Base-by-base conservation (phyloP, 192 early-diverging fungal genomes). In the Coemansia sp. region DNA sequence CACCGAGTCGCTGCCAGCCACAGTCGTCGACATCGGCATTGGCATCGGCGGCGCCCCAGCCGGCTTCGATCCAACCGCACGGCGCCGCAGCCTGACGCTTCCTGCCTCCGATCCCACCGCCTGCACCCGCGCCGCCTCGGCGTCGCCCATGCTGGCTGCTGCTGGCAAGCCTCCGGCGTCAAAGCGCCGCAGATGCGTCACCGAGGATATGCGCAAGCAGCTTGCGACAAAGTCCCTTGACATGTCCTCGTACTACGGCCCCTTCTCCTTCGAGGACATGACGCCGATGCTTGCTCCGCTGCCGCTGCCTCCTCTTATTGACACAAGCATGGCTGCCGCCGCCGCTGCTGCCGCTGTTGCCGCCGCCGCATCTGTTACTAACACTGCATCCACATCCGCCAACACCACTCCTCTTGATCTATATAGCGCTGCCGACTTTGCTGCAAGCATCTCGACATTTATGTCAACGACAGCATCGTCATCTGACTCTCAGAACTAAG, bases 141-240 rank as follows among this genome's bases (percentile, higher is more conserved):
- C 77, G 42, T 79, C 77, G 48, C 77, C 77, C 0, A 65, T 79
- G 61, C 40, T 79, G 65, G 19, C 44, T 39, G 26, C 68, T 32
- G 32, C 32, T 32, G 32, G 32, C 32, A 52, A 58, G 1, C 68
- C 58, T 58, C 18, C 68, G 0, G 65, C 37, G 52, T n/a, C 76
- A 56, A 79, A 79, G 77, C 77, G 77, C 59, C 67, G 76, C 16
- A 71, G 76, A 61, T 79, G 77, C 63, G 71, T 75, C 43, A 79
- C 77, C 32, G 65, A 52, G 41, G 77, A 79, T 18, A 65, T 79
- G 72, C 77, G 77, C 77, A 74, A 74, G 52, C 77, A 79, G 65
- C 69, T 79, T 54, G 77, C 77, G n/a, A 79, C 52, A 21, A 54
- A 54, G 52, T 54, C 52, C 2, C 52, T 54, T 9, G 52, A 54